These are phyloP conservation scores for Trichosporon ovoides DNA, from an alignment of 1,284 basidiomycete genomes.

Conservation along the genomic window DNA sequence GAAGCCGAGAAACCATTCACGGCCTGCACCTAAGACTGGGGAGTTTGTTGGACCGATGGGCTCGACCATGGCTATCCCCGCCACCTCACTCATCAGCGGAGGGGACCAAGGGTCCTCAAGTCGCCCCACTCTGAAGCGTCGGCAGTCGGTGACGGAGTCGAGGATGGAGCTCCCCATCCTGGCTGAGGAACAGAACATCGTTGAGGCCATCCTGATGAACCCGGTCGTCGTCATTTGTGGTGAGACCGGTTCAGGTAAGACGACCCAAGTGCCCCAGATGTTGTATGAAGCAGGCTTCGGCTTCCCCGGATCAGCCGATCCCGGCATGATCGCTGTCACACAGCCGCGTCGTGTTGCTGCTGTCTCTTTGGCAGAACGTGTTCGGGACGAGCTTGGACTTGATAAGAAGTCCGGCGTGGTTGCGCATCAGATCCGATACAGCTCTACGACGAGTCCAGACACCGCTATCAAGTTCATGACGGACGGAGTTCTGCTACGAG, in stretches of 20 bases:
- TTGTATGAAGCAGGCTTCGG: slow-evolving; percentile 92
- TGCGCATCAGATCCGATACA: slow-evolving; percentile 96
- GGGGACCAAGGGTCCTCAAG: slow-evolving; percentile 38
- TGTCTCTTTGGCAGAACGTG: slow-evolving; percentile 88
- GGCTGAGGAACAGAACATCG: slow-evolving; percentile 87
- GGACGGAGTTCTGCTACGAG: slow-evolving; percentile 91
- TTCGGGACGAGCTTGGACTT: slow-evolving; percentile 80
- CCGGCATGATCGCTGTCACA: slow-evolving; percentile 96
- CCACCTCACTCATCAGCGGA: slow-evolving; percentile 37
- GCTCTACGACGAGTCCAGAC: slow-evolving; percentile 78
- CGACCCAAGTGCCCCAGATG: slow-evolving; percentile 94
- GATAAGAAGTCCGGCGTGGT: slow-evolving; percentile 62
- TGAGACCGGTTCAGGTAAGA: slow-evolving; percentile 96
- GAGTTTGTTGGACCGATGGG: slow-evolving; percentile 47
- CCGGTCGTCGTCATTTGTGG: slow-evolving; percentile 70
- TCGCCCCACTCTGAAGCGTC: slow-evolving; percentile 62
- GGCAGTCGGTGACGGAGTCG: slow-evolving; percentile 68
- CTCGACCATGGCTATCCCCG: slow-evolving; percentile 35
- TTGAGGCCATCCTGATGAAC: slow-evolving; percentile 84
- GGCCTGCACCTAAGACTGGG: slow-evolving; percentile 24
- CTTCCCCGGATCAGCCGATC: slow-evolving; percentile 78
- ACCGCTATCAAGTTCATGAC: slow-evolving; percentile 99
- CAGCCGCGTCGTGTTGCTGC: slow-evolving; percentile 97
- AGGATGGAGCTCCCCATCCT: slow-evolving; percentile 82
- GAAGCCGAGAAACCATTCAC: slow-evolving; percentile 17